Evolutionary conservation across 805 yeast genomes (phyloP).

Genomic region (Lipomyces yamadae): DNA sequence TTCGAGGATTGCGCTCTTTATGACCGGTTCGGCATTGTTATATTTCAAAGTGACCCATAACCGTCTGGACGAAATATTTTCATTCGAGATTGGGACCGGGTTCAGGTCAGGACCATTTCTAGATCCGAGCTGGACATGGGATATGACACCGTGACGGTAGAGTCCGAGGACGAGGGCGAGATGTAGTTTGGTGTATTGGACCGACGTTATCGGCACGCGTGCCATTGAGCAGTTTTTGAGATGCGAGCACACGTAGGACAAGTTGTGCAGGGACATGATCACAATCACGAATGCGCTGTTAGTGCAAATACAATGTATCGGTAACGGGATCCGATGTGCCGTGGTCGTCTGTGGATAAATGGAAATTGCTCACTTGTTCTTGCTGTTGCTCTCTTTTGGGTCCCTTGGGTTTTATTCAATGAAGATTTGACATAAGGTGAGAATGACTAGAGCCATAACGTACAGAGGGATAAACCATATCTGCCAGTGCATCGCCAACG

Average conservation of each 20-base stretch:
- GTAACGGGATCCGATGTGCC: too few species aligned
- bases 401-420: too few species aligned
- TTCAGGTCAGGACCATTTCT: conserved; percentile 75
- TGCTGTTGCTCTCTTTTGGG: too few species aligned
- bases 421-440: too few species aligned
- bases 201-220: conserved; percentile 70
- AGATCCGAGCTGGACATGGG: conserved; percentile 84
- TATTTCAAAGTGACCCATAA: conserved; percentile 93
- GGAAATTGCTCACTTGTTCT: too few species aligned
- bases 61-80: conserved; percentile 81
- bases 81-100: conserved; percentile 57
- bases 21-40: conserved; percentile 76
- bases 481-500: too few species aligned
- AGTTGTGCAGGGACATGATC: conserved; percentile 28
- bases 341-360: too few species aligned
- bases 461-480: too few species aligned
- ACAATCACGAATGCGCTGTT: too few species aligned
- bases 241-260: conserved; percentile 86
- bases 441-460: too few species aligned
- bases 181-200: conserved; percentile 83
- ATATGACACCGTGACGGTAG: conserved; percentile 87
- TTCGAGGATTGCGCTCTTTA: conserved; percentile 70
- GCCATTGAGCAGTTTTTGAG: conserved; percentile 85
- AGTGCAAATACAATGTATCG: too few species aligned
- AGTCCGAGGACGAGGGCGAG: conserved; percentile 81